Evolutionary conservation across 2,329 filamentous ascomycete species (phyloP), one percentile per base, ranked within the genome.

Genomic region (Xylaria hypoxylon): DNA sequence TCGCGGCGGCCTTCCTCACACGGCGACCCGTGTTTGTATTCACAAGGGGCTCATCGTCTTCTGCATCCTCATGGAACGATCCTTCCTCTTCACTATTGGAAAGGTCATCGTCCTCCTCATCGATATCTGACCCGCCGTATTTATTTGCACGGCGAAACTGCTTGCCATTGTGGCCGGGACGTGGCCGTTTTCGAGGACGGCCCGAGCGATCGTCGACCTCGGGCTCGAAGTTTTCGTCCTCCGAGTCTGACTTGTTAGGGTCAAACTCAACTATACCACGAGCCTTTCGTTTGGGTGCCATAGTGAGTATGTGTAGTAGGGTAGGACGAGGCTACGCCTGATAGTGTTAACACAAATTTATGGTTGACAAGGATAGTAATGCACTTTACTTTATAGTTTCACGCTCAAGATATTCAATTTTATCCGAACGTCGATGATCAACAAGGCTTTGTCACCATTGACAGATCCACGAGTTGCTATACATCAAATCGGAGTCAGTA

Each of bases 161-260:
- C 47, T 75, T 79, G 44, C 68, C 59, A 42, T 76, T 73, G 59
- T 78, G 79, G 5, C 80, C 77, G 33, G 80, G 76, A 26, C 81
- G 80, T 5, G 79, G 73, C 60, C 82, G 83, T 70, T 82, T 85
- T 61, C 71, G 73, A 17, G 73, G 71, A 53, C 72, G 74, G 24
- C 72, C 38, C 2, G 67, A 67, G 28, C 79, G 81, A 70, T 84
- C 82, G 26, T 70, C 64, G 24, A 77, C 75, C 17, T 78, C 76
- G 17, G 88, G 88, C 64, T 89, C 85, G 73, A 90, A 91, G 76
- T 89, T 89, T 70, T 88, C 87, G 74, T 91, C 89, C 56, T 88
- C 85, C 2, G 89, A 82, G 71, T 91, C 89, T 57, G 89, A 90
- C 75, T 88, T 86, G 76, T 90, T 90, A 2, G 86, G 87, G 76